A percentile compares a stretch with the other conserved stretches of the same genome.
These are phyloP conservation scores for Decorospora gaudefroyi DNA, from an alignment of 2,329 filamentous ascomycete genomes.

Conservation along the genomic window DNA sequence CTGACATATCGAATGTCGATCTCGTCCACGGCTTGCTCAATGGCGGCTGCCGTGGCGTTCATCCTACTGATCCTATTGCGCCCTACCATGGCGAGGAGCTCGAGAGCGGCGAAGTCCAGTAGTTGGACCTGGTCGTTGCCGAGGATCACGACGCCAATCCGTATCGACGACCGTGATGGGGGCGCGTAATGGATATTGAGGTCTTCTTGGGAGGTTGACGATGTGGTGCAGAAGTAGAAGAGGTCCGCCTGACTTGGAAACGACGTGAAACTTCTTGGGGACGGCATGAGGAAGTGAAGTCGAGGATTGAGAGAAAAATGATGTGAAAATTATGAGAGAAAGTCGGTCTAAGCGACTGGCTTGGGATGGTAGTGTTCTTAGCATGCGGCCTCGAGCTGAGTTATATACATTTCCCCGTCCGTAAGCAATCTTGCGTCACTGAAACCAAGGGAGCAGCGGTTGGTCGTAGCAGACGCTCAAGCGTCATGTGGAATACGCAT, in stretches of 20 bases:
- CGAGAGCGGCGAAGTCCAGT: conserved; percentile 41
- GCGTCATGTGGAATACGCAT: conserved; percentile 33
- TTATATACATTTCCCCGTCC: conserved; percentile 30
- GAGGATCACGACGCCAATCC: conserved; percentile 41
- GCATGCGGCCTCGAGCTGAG: conserved; percentile 24
- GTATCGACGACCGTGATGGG: conserved; percentile 43
- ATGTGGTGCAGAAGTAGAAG: conserved; percentile 46
- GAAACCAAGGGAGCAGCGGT: conserved; percentile 10
- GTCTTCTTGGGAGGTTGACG: conserved; percentile 42
- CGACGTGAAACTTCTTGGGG: conserved; percentile 40
- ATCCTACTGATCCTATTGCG: conserved; percentile 35
- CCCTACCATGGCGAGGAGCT: conserved; percentile 41
- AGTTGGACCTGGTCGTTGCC: conserved; percentile 39
- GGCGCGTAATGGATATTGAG: conserved; percentile 40
- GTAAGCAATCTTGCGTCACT: conserved; percentile 16
- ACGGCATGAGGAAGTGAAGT: conserved; percentile 34
- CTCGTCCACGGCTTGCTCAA: conserved; percentile 43
- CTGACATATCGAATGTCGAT: conserved; percentile 47
- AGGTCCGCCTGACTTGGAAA: conserved; percentile 45
- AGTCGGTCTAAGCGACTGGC: neutral
- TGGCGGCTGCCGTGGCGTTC: conserved; percentile 28
- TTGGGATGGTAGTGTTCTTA: conserved; percentile 11
- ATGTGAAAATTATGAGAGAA: neutral
- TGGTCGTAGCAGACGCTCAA: conserved; percentile 20
- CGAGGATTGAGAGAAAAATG: neutral